Percentiles rank a stretch among this genome's conserved stretches.
phyloP scores from a whole-genome alignment of 768 basidiomycete genomes.

The Termitomyces sp. region DNA sequence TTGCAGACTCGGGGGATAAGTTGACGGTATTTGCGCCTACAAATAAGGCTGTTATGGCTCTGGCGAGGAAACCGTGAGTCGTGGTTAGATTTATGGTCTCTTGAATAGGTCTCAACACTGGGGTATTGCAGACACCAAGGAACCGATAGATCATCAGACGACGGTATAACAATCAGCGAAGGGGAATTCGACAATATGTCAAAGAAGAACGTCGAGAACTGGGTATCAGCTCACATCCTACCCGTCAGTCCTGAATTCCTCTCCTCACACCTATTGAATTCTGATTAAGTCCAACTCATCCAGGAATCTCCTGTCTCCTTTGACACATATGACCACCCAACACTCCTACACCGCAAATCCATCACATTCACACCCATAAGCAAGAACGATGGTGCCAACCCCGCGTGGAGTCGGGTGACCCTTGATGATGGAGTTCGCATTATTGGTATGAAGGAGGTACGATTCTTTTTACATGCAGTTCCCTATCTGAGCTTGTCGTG shows the following conservation, averaged over 20 bases:
- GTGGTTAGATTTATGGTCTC: not conserved
- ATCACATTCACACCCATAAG: conserved; percentile 45
- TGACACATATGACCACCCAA: conserved; percentile 41
- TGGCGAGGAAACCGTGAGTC: conserved; percentile 77
- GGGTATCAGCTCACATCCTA: conserved; percentile 81
- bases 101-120: not conserved
- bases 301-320: conserved; percentile 47
- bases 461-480: not conserved
- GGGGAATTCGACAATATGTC: conserved; percentile 57
- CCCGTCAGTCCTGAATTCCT: conserved; percentile 46
- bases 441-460: conserved; percentile 56
- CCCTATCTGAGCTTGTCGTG: not conserved
- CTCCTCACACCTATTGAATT: too few species aligned
- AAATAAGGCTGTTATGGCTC: conserved; percentile 82
- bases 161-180: conserved; percentile 55
- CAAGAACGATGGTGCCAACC: conserved; percentile 27
- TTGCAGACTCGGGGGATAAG: conserved; percentile 31
- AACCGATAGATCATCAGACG: conserved; percentile 27
- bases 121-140: conserved; percentile 53
- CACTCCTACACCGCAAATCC: conserved; percentile 53
- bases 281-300: too few species aligned
- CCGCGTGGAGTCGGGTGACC: conserved; percentile 55
- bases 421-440: conserved; percentile 55
- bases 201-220: conserved; percentile 66
- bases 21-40: conserved; percentile 76